Conservation (phyloP, 208 protist species). For the Trypanosoma lewisi region DNA sequence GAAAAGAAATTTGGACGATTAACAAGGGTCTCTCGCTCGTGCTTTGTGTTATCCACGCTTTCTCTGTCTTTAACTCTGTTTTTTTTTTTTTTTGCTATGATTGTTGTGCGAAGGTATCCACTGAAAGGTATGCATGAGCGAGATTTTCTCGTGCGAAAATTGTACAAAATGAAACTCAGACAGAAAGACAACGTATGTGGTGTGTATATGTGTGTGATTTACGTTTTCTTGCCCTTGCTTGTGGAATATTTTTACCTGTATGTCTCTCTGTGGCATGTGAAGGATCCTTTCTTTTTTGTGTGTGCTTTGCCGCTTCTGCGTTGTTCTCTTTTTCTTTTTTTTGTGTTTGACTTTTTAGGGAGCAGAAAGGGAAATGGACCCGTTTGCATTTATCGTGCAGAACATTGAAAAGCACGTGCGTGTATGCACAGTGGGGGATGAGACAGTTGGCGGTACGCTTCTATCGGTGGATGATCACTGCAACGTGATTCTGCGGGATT, state of each 20-base stretch:
- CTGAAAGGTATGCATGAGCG: no score
- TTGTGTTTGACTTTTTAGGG: constrained; percentile 1
- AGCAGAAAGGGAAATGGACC: constrained; percentile 26
- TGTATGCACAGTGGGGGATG: constrained; percentile 32
- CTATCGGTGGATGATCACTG: constrained; percentile 66
- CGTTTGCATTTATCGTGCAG: constrained; percentile 49
- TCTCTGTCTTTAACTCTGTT: neutral
- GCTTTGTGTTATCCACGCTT: neutral
- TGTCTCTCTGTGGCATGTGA: no score
- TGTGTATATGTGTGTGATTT: no score
- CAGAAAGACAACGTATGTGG: no score
- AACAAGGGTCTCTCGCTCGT: no score
- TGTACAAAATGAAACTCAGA: no score
- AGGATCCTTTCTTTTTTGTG: no score
- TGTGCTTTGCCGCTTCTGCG: no score
- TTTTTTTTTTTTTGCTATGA: neutral
- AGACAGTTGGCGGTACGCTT: constrained; percentile 38
- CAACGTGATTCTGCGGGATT: constrained; percentile 60
- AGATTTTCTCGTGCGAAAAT: no score
- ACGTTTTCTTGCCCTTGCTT: no score
- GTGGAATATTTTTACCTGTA: no score
- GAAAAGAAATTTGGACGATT: no score
- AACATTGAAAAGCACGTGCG: constrained; percentile 38
- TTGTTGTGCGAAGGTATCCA: neutral
- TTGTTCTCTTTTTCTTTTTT: constrained; percentile 8